phyloP scores from a whole-genome alignment of 202 grass and related monocot species.

The Panicum virgatum region DNA sequence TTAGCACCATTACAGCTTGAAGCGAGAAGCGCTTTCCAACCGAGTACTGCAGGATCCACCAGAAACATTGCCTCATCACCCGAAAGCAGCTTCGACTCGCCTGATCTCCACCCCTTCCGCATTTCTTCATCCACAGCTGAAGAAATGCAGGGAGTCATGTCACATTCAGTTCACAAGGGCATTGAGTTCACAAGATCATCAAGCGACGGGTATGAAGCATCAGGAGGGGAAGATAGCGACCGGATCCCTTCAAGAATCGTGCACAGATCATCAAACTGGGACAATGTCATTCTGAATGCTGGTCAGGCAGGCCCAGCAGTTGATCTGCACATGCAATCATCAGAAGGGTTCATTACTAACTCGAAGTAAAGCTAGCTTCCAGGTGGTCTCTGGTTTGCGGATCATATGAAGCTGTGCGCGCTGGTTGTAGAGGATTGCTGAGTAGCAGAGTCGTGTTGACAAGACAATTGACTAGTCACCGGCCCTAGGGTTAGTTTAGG shows the following conservation, averaged over 20 bases:
- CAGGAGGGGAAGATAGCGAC: slow-evolving; percentile 92
- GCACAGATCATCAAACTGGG: slow-evolving; percentile 86
- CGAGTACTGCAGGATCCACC: slow-evolving; percentile 52
- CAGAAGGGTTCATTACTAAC: slow-evolving; percentile 37
- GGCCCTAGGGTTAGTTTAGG: slow-evolving; percentile 23
- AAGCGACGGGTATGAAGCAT: slow-evolving; percentile 92
- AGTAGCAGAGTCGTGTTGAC: too few species aligned
- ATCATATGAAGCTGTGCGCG: background rate
- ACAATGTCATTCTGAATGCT: slow-evolving; percentile 49
- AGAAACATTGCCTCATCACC: slow-evolving; percentile 70
- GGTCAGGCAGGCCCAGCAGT: slow-evolving; percentile 24
- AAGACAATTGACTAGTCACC: background rate
- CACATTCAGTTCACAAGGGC: slow-evolving; percentile 43
- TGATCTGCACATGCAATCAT: slow-evolving; percentile 40
- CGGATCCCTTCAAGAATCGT: slow-evolving; percentile 92
- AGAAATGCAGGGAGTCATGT: slow-evolving; percentile 47
- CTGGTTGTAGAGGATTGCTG: background rate
- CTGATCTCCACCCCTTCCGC: slow-evolving; percentile 88
- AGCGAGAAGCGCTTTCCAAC: slow-evolving; percentile 83
- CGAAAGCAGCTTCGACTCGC: slow-evolving; percentile 87
- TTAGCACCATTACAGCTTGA: slow-evolving; percentile 92
- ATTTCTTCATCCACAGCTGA: slow-evolving; percentile 70
- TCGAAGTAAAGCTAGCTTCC: slow-evolving; percentile 10
- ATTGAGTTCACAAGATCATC: slow-evolving; percentile 76
- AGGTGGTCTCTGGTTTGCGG: background rate